Conservation (phyloP, 169 alveolate species). For the Amoebophrya sp. region DNA sequence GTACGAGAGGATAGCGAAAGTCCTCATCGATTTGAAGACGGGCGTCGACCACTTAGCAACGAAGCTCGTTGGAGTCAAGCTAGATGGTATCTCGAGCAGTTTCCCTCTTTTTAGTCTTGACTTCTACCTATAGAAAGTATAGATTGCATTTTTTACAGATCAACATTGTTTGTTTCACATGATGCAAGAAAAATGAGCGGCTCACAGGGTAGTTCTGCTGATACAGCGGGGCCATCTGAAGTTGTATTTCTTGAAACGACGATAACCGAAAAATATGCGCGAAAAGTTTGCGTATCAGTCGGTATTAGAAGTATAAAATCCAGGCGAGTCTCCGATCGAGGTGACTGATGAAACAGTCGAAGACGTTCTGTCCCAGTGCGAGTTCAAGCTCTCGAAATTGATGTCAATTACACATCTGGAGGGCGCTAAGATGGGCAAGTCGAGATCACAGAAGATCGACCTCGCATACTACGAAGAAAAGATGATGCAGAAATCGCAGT, state of each 20-base stretch:
- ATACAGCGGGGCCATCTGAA: too few relatives aligned
- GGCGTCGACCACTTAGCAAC: slow-evolving; percentile 54
- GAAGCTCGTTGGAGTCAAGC: slow-evolving; percentile 31
- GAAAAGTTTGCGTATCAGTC: too few relatives aligned
- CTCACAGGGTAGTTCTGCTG: too few relatives aligned
- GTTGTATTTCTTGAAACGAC: too few relatives aligned
- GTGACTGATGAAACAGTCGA: slow-evolving; percentile 37
- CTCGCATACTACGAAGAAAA: slow-evolving; percentile 53
- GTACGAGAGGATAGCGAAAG: slow-evolving; percentile 61
- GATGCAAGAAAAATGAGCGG: too few relatives aligned
- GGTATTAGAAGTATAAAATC: not conserved
- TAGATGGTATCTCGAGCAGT: slow-evolving; percentile 8
- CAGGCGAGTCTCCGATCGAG: slow-evolving; percentile 40
- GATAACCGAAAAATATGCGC: too few relatives aligned
- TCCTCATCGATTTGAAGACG: slow-evolving; percentile 64
- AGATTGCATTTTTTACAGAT: too few relatives aligned
- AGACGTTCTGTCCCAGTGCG: slow-evolving; percentile 47
- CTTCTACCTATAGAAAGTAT: too few relatives aligned
- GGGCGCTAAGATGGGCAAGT: slow-evolving; percentile 17
- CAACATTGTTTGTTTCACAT: too few relatives aligned
- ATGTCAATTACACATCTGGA: not conserved
- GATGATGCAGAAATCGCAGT: slow-evolving; percentile 55
- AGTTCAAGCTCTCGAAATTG: slow-evolving; percentile 29
- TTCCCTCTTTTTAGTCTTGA: too few relatives aligned
- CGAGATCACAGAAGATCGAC: slow-evolving; percentile 46